phyloP scores from a whole-genome alignment of 1,284 basidiomycete species.

The Trichosporon sp. region DNA sequence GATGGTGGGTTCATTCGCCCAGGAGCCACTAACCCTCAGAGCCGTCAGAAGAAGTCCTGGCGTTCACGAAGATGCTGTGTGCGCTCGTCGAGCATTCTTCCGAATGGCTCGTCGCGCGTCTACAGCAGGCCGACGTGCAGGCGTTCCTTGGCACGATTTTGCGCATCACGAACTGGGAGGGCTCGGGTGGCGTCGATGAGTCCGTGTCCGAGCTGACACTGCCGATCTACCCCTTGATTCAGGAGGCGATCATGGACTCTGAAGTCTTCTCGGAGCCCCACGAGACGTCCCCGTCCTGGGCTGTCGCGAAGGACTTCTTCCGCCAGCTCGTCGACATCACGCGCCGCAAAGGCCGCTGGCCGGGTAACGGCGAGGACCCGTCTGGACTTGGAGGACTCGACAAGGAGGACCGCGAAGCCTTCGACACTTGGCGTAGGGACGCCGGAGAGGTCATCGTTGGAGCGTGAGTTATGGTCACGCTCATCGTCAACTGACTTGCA shows the following conservation, averaged over 20 bases:
- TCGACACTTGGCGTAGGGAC: constrained; percentile 70
- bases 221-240: constrained; percentile 82
- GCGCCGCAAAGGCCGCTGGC: constrained; percentile 74
- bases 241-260: constrained; percentile 79
- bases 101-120: constrained; percentile 71
- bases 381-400: constrained; percentile 60
- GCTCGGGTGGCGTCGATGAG: constrained; percentile 76
- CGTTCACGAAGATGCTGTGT: constrained; percentile 74
- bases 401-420: constrained; percentile 61
- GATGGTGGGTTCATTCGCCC: constrained; percentile 33
- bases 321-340: constrained; percentile 71
- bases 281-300: constrained; percentile 55
- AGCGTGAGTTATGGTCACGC: constrained; percentile 54
- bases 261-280: constrained; percentile 63
- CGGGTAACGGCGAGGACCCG: constrained; percentile 52
- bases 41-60: constrained; percentile 54
- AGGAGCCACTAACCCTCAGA: constrained; percentile 31
- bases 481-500: background rate
- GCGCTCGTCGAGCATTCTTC: constrained; percentile 82
- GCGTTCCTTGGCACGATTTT: constrained; percentile 70
- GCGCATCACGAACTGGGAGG: constrained; percentile 73
- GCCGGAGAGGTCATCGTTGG: constrained; percentile 88
- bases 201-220: constrained; percentile 82
- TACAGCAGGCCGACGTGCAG: constrained; percentile 67
- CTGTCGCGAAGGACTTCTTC: constrained; percentile 74